Conservation (phyloP, 176 grass and related monocot species). For the Musa beccarii region DNA sequence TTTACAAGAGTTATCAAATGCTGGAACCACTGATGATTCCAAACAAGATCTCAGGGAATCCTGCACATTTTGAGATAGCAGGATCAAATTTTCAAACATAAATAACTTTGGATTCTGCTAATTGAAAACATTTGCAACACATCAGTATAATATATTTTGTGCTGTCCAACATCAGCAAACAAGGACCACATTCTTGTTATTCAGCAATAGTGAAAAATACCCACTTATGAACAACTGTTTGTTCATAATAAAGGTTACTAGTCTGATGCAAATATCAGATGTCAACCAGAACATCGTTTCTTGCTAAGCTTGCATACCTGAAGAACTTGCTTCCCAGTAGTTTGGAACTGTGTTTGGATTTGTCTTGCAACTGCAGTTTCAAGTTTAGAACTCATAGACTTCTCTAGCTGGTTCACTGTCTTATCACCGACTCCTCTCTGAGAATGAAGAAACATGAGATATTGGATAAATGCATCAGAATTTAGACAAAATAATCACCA, state of each 20-base stretch:
- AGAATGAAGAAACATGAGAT: slow-evolving; percentile 3
- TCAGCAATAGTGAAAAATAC: background rate
- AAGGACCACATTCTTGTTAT: too few relatives aligned
- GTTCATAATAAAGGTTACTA: background rate
- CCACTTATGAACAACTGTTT: background rate
- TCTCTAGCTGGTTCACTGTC: slow-evolving; percentile 77
- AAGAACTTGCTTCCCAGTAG: slow-evolving; percentile 60
- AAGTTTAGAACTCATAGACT: slow-evolving; percentile 63
- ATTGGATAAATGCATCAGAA: background rate
- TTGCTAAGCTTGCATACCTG: slow-evolving; percentile 44
- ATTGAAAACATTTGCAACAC: background rate
- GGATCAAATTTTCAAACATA: background rate
- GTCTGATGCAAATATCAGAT: background rate
- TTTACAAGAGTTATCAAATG: slow-evolving; percentile 88
- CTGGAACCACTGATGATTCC: slow-evolving; percentile 70
- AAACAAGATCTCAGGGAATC: slow-evolving; percentile 64
- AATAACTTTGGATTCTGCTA: background rate
- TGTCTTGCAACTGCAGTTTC: slow-evolving; percentile 70
- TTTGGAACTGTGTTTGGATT: slow-evolving; percentile 82
- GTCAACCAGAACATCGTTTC: background rate
- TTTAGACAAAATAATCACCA: background rate
- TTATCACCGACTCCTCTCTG: slow-evolving; percentile 86
- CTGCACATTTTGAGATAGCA: slow-evolving; percentile 25
- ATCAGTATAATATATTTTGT: background rate
- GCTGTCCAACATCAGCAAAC: too few relatives aligned